These are phyloP conservation scores for Combretum micranthum DNA, from an alignment of 345 rosid species.

Conservation along the genomic window DNA sequence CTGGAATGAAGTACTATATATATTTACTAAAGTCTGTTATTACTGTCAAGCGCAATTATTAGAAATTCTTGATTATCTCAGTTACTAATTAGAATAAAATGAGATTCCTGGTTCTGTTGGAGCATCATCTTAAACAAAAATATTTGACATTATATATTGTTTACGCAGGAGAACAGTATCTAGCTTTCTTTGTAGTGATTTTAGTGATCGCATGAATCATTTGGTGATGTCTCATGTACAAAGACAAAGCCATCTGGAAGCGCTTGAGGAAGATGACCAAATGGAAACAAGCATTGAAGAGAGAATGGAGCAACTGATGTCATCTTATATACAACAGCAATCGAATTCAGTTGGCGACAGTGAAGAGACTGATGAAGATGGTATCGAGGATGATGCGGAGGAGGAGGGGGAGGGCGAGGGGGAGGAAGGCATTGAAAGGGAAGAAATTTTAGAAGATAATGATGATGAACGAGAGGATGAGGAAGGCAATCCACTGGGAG, in stretches of 20 bases:
- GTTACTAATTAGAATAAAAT: no score
- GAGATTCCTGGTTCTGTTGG: no score
- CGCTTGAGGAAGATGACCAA: conserved; percentile 12
- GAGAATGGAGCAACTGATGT: conserved; percentile 22
- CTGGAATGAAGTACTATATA: no score
- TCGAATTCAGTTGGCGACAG: no score
- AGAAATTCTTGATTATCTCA: no score
- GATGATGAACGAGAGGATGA: conserved; percentile 12
- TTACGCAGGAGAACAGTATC: conserved; percentile 69
- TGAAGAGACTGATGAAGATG: conserved; percentile 20
- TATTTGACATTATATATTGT: conserved; percentile 7
- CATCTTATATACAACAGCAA: no score
- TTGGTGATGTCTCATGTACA: conserved; percentile 46
- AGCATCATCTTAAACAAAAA: background rate
- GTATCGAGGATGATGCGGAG: conserved; percentile 21
- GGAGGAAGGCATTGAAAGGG: conserved; percentile 6
- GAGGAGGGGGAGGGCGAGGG: conserved; percentile 1
- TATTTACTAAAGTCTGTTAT: no score
- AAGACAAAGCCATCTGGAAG: conserved; percentile 22
- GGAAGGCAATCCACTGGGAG: conserved; percentile 8
- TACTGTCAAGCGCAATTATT: no score
- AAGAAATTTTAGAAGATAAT: conserved; percentile 4
- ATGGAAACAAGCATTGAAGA: conserved; percentile 21
- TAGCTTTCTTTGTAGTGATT: conserved; percentile 51
- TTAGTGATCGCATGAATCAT: conserved; percentile 62